phyloP scores from a whole-genome alignment of 345 rosid species.

The Ailanthus altissimus region DNA sequence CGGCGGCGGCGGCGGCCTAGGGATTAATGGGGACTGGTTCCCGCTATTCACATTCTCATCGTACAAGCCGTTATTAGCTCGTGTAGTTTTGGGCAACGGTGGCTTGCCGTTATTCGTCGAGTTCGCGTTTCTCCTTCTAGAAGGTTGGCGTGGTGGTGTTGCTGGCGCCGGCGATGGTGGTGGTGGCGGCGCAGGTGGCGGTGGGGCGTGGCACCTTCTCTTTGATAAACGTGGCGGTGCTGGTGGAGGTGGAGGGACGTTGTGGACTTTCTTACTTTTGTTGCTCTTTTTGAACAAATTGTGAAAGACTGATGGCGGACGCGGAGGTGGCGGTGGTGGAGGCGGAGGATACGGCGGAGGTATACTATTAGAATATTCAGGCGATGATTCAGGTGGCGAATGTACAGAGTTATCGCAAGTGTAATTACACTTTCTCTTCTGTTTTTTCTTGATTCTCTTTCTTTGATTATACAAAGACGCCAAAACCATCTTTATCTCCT shows the following conservation, averaged over 20 bases:
- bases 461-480: conserved; percentile 58
- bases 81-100: conserved; percentile 52
- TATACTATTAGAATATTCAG: conserved; percentile 23
- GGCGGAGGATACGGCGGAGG: conserved; percentile 46
- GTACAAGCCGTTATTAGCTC: conserved; percentile 23
- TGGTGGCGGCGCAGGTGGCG: conserved; percentile 27
- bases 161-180: conserved; percentile 44
- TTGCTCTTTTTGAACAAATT: conserved; percentile 57
- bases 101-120: conserved; percentile 46
- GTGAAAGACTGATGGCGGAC: conserved; percentile 62
- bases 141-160: conserved; percentile 28
- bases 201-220: conserved; percentile 12
- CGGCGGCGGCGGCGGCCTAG: conserved; percentile 59
- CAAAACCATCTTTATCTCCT: conserved; percentile 71
- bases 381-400: conserved; percentile 14
- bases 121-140: conserved; percentile 22
- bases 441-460: conserved; percentile 61
- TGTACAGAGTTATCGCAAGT: conserved; percentile 18
- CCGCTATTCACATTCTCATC: conserved; percentile 42
- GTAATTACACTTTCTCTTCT: conserved; percentile 34
- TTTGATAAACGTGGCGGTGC: conserved; percentile 40
- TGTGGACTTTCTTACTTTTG: conserved; percentile 61
- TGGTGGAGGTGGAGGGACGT: conserved; percentile 53
- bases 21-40: conserved; percentile 47
- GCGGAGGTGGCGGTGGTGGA: conserved; percentile 71